Conservation (phyloP, 2,329 filamentous ascomycete species). For the Fusarium xylarioides region DNA sequence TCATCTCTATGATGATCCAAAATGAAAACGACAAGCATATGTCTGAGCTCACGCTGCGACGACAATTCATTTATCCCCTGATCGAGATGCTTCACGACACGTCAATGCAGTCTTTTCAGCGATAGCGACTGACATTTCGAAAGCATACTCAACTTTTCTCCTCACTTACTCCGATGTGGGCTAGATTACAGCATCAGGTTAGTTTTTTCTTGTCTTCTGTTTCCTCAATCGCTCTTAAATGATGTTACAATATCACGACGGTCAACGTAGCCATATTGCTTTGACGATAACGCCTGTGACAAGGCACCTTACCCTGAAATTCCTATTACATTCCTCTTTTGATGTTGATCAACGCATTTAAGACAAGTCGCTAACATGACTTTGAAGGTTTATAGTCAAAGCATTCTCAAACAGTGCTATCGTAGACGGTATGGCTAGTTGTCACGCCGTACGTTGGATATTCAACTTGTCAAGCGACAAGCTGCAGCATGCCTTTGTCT, state of each 20-base stretch:
- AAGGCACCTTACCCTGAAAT: constrained; percentile 48
- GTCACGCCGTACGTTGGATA: no score
- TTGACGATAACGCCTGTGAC: constrained; percentile 59
- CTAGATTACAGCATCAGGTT: constrained; percentile 33
- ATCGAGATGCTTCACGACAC: constrained; percentile 37
- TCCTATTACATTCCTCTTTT: background rate
- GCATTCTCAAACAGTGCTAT: background rate
- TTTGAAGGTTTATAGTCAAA: background rate
- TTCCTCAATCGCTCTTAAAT: constrained; percentile 40
- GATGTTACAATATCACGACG: constrained; percentile 59
- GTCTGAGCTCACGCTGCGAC: constrained; percentile 76
- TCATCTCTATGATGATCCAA: constrained; percentile 78
- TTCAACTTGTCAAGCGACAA: constrained; percentile 9
- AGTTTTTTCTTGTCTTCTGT: constrained; percentile 27
- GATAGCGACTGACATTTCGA: constrained; percentile 38
- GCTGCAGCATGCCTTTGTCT: background rate
- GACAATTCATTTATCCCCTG: constrained; percentile 51
- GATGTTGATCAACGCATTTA: background rate
- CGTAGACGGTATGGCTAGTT: background rate
- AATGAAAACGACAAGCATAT: constrained; percentile 96
- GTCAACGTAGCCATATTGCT: constrained; percentile 59
- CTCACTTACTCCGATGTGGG: background rate
- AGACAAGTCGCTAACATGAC: constrained; percentile 20
- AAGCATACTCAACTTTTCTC: constrained; percentile 8
- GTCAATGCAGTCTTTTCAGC: constrained; percentile 24